These are phyloP conservation scores for Odontarrhena argentea DNA, from an alignment of 345 rosid genomes.

Conservation along the genomic window DNA sequence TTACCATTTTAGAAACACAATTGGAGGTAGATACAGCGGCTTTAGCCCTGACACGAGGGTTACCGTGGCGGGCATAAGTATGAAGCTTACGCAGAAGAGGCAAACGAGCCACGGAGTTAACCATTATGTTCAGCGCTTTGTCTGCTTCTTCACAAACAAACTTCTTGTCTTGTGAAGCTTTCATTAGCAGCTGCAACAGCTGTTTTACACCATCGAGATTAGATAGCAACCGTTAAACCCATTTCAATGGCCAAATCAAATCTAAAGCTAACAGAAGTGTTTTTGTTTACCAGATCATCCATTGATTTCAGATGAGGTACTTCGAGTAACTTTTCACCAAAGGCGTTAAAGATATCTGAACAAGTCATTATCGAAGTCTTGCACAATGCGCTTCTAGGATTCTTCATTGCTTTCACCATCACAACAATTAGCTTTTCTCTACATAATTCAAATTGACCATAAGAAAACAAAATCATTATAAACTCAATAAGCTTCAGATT, in stretches of 20 bases:
- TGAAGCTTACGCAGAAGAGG: slow-evolving; percentile 62
- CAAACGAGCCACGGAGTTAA: slow-evolving; percentile 55
- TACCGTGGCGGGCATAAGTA: slow-evolving; percentile 56
- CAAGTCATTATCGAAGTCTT: slow-evolving; percentile 93
- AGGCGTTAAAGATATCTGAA: slow-evolving; percentile 70
- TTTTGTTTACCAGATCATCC: slow-evolving; percentile 55
- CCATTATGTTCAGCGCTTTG: slow-evolving; percentile 59
- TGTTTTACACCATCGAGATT: slow-evolving; percentile 14
- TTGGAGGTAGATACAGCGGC: slow-evolving; percentile 65
- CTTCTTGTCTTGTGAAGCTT: slow-evolving; percentile 91
- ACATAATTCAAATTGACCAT: not conserved
- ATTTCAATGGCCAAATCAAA: not conserved
- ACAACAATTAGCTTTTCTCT: slow-evolving; percentile 77
- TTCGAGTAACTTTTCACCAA: slow-evolving; percentile 61
- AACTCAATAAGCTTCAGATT: not conserved
- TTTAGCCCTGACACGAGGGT: slow-evolving; percentile 79
- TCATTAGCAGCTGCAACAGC: slow-evolving; percentile 54
- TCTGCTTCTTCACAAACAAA: slow-evolving; percentile 95
- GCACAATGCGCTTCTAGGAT: slow-evolving; percentile 90
- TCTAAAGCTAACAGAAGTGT: not conserved
- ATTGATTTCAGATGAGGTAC: slow-evolving; percentile 53
- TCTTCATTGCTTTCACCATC: slow-evolving; percentile 81
- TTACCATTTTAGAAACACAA: slow-evolving; percentile 68
- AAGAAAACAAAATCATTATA: not conserved
- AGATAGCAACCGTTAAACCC: not conserved